These are phyloP conservation scores for Ogataea populi-albae DNA, from an alignment of 805 yeast species.

Conservation along the genomic window DNA sequence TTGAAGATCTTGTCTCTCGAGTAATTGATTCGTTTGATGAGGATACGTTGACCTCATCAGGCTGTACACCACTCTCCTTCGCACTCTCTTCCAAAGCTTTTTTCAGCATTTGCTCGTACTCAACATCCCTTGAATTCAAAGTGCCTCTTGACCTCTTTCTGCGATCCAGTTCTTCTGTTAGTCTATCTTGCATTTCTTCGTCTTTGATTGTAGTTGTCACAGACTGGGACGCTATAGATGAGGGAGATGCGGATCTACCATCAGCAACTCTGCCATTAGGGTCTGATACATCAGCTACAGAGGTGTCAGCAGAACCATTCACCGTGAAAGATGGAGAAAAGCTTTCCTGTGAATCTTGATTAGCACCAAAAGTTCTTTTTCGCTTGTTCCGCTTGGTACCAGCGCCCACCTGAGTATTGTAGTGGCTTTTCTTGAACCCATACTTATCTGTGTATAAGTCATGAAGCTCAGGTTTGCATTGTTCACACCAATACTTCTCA, in stretches of 20 bases:
- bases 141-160: slow-evolving; percentile 27
- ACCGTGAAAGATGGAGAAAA: too few species aligned
- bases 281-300: too few species aligned
- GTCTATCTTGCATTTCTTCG: slow-evolving; percentile 12
- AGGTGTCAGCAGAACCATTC: too few species aligned
- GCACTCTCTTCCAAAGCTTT: slow-evolving; percentile 58
- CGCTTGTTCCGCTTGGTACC: slow-evolving; percentile 29
- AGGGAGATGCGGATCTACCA: too few species aligned
- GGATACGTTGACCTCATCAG: slow-evolving; percentile 34
- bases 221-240: too few species aligned
- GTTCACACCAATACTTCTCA: slow-evolving; percentile 93
- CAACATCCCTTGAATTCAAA: slow-evolving; percentile 30
- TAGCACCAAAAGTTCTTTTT: slow-evolving; percentile 18
- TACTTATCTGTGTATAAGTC: slow-evolving; percentile 44
- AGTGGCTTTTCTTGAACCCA: slow-evolving; percentile 47
- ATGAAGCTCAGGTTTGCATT: slow-evolving; percentile 84
- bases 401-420: slow-evolving; percentile 41
- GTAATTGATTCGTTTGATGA: slow-evolving; percentile 28
- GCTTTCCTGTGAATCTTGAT: too few species aligned
- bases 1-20: slow-evolving; percentile 25
- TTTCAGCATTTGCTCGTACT: slow-evolving; percentile 34
- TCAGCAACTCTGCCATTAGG: too few species aligned
- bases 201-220: slow-evolving; percentile 11
- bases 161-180: slow-evolving; percentile 19
- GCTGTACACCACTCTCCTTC: slow-evolving; percentile 42